Conservation (phyloP, 139 green algal genomes). For the Tetradesmus obliquus region DNA sequence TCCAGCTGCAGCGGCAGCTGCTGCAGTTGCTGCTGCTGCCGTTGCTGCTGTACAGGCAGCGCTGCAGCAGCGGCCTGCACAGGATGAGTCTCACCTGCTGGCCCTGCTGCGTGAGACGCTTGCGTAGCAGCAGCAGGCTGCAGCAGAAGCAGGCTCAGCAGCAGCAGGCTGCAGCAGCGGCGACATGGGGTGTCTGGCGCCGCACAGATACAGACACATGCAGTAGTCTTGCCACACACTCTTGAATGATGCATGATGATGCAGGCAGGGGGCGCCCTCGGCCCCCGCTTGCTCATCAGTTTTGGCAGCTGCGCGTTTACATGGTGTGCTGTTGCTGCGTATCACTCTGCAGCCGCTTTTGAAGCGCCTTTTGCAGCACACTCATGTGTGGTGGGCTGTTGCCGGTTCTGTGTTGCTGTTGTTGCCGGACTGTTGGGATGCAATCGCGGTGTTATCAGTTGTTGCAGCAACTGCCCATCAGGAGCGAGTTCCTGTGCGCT, state of each 20-base stretch:
- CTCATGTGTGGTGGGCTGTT: background rate
- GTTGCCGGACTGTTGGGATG: background rate
- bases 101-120: background rate
- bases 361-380: background rate
- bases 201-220: background rate
- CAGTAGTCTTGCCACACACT: background rate
- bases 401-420: background rate
- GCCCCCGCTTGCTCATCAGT: background rate
- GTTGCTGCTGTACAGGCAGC: background rate
- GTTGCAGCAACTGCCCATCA: background rate
- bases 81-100: background rate
- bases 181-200: no score
- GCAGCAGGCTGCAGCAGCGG: no score
- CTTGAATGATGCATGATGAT: background rate
- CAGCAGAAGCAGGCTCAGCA: no score
- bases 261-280: background rate
- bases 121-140: background rate
- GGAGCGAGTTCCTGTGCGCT: background rate
- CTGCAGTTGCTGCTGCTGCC: background rate
- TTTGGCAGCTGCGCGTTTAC: background rate
- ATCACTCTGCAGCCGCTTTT: background rate
- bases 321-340: background rate
- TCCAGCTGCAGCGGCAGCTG: background rate
- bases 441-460: no score
- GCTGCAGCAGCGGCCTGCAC: background rate